Evolutionary conservation across 345 rosid species (phyloP).

Genomic region (Noccaea caerulescens): DNA sequence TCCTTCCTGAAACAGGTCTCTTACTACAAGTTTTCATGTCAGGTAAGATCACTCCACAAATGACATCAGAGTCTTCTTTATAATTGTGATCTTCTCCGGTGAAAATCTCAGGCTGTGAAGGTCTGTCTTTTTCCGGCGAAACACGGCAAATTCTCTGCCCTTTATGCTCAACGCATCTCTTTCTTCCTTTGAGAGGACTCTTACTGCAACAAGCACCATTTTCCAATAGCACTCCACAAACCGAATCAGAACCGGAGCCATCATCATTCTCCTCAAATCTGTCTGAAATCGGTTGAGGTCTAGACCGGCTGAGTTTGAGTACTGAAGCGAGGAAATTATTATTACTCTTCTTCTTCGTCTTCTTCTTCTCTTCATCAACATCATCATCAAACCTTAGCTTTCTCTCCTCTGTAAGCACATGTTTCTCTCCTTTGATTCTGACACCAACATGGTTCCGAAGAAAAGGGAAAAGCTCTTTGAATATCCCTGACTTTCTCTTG

Average conservation of each 20-base stretch:
- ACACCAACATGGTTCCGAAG: slow-evolving; percentile 59
- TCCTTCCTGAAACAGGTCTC: slow-evolving; percentile 57
- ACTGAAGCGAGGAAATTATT: slow-evolving; percentile 45
- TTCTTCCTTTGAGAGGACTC: slow-evolving; percentile 61
- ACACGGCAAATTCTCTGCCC: slow-evolving; percentile 56
- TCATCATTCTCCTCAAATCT: not conserved
- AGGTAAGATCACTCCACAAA: slow-evolving; percentile 60
- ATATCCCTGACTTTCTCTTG: slow-evolving; percentile 40
- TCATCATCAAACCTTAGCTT: slow-evolving; percentile 3
- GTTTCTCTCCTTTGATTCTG: slow-evolving; percentile 56
- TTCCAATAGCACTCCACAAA: slow-evolving; percentile 59
- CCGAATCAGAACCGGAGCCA: slow-evolving; percentile 32
- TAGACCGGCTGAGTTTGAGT: slow-evolving; percentile 57
- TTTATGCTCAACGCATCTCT: slow-evolving; percentile 73
- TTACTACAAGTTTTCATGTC: slow-evolving; percentile 53
- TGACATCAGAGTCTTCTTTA: slow-evolving; percentile 10
- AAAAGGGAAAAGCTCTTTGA: slow-evolving; percentile 48
- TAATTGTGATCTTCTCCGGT: not conserved
- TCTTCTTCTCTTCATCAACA: slow-evolving; percentile 46
- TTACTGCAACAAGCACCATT: slow-evolving; percentile 56
- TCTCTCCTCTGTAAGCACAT: slow-evolving; percentile 40
- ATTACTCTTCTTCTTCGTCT: slow-evolving; percentile 23
- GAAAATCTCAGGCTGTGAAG: slow-evolving; percentile 20
- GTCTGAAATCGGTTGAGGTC: slow-evolving; percentile 56
- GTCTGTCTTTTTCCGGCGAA: slow-evolving; percentile 29